These are phyloP conservation scores for Diophrys sp. DNA, from an alignment of 73 alveolate genomes.

Conservation along the genomic window DNA sequence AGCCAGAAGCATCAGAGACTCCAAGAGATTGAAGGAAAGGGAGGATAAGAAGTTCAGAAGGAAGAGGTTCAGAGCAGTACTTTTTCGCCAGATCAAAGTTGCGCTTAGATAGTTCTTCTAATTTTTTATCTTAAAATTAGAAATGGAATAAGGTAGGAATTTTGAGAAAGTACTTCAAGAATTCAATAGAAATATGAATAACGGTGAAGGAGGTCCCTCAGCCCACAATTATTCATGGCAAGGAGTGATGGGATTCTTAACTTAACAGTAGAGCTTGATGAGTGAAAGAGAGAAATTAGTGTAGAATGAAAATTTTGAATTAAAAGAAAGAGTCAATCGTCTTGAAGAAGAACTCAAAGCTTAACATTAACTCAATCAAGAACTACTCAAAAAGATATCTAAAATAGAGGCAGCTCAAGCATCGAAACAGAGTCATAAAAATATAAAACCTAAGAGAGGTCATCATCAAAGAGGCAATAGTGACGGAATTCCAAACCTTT, in stretches of 20 bases:
- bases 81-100: no score
- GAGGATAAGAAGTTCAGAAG: no score
- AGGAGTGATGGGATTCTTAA: not conserved
- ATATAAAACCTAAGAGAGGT: not conserved
- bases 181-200: no score
- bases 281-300: not conserved
- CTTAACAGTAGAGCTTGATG: not conserved
- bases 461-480: not conserved
- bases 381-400: not conserved
- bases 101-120: no score
- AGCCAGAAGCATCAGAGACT: no score
- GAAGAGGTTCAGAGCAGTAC: no score
- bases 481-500: not conserved
- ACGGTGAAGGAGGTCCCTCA: not conserved
- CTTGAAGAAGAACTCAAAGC: not conserved
- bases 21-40: no score
- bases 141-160: no score
- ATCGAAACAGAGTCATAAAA: not conserved
- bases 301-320: not conserved
- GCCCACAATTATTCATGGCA: not conserved
- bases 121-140: no score
- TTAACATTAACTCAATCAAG: not conserved
- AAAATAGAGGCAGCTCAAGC: not conserved
- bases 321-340: not conserved
- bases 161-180: no score